Evolutionary conservation across 2,329 filamentous ascomycete species (phyloP), one percentile per base, ranked within the genome.

Genomic region (Neopestalotiopsis rosae): DNA sequence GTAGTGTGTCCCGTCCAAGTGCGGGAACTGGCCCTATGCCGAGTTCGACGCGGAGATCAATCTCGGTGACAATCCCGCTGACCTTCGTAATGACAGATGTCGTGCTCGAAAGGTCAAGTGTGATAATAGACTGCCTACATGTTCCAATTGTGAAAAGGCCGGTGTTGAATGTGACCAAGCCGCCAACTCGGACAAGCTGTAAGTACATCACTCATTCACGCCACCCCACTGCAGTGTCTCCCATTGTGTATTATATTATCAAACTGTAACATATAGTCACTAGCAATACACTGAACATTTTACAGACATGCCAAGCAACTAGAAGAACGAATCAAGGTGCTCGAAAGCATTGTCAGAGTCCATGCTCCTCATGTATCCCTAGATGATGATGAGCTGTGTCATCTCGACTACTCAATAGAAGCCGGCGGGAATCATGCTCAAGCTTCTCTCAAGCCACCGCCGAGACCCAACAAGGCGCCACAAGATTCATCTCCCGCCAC

Each of bases 71-170:
- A 7, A 14, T 32, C 7, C 20, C 30, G 34, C 14, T 63, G 20
- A 42, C 20, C 30, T 28, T 5, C n/a, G 24, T 30, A 13, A 28
- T 42, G 42, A 17, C 32, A 65, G 62, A 52, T 66, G 63, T 13
- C 63, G 63, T 49, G 63, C 49, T 17, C 24, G 63, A 17, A 97
- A 95, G 87, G 96, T 98, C 82, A 98, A 98, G 83, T 98, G 95
- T 81, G 96, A 98, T 79, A 96, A 95, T 73, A 97, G 97, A 83
- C 90, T 97, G 82, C 95, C 96, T 45, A 91, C 94, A 71, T 99
- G 96, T 82, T 95, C 94, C 7, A 95, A 98, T 82, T 98, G 95
- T 52, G 68, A 67, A 49, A 67, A 52, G 24, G 58, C 66, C 3
- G 61, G 34, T 17, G 45, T 68, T 7, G 32, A 67, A 20, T 69